Base-by-base conservation (phyloP, 371 early-diverging fungal genomes). In the Blyttiomyces sp. region DNA sequence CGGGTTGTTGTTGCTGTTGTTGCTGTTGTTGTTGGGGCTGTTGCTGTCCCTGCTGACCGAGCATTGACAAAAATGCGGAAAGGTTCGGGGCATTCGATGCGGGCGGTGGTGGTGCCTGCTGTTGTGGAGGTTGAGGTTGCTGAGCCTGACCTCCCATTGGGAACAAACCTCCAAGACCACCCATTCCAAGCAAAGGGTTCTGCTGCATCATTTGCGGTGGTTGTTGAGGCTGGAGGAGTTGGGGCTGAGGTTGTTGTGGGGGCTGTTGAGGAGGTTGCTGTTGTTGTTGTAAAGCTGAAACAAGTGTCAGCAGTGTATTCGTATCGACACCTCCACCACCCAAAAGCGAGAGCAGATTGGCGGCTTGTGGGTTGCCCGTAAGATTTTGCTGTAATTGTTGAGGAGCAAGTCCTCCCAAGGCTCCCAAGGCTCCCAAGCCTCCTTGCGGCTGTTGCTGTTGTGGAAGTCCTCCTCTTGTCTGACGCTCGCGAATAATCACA, bases 401-500 rank as follows among this genome's bases (percentile, higher is more conserved):
- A n/a, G n/a, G n/a, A 16, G 13, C 28, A 23, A 21, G 45, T 7
- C 32, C 43, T n/a, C 11, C 23, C 54, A 19, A 43, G 43, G 4
- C 58, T 39, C 28, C 39, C 36, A 9, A 43, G 46, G 24, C 54
- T 54, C 34, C 53, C 23, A 26, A 51, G 31, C 24, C 49, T 53
- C 39, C 54, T 30, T 59, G 64, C n/a, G 51, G 54, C 35, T 52
- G 59, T 32, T 62, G 60, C 23, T 36, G 68, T 27, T 58, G 44
- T 16, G 11, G 30, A 4, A 7, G 33, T 19, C 21, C 30, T 7
- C 51, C 43, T 26, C 73, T 65, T 11, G 44, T 55, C 24, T 64
- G 49, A 1, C 69, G 59, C 34, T 71, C 72, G 32, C 59, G 64
- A 17, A 71, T 43, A 31, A 72, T 44, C 3, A 72, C 24, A 6